Percentiles rank a stretch among this genome's conserved stretches.
These are phyloP conservation scores for Pelomyxa schiedti DNA, from an alignment of 78 protist genomes.

Conservation along the genomic window DNA sequence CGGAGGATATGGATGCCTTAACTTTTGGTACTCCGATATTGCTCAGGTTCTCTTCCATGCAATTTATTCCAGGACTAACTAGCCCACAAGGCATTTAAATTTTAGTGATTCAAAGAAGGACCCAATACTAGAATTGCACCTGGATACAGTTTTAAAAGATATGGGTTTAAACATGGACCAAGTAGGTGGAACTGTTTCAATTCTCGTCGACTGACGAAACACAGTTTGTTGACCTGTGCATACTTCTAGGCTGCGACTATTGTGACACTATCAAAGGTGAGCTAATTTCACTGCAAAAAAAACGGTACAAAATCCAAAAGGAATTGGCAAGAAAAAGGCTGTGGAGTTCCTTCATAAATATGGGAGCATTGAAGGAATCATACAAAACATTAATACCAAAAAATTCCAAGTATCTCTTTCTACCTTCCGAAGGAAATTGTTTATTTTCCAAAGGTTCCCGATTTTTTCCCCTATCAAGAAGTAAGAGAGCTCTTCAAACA, in stretches of 20 bases:
- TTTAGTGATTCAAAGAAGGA: constrained; percentile 69
- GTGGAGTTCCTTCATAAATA: constrained; percentile 42
- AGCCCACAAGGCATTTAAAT: constrained; percentile 75
- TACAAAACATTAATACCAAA: constrained; percentile 38
- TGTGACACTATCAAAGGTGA: constrained; percentile 62
- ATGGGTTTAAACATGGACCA: constrained; percentile 63
- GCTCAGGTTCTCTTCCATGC: background rate
- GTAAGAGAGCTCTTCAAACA: constrained; percentile 66
- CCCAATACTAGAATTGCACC: constrained; percentile 68
- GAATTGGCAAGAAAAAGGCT: constrained; percentile 79
- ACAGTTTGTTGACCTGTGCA: constrained; percentile 95
- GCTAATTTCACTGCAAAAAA: background rate
- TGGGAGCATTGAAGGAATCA: constrained; percentile 49
- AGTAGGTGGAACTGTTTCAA: too few relatives aligned
- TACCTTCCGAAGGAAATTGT: too few relatives aligned
- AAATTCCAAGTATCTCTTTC: too few relatives aligned
- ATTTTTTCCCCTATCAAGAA: constrained; percentile 36
- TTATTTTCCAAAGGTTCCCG: too few relatives aligned
- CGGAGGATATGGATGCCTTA: constrained; percentile 98
- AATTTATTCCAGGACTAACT: constrained; percentile 19
- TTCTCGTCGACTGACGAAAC: too few relatives aligned
- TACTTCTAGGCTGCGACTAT: constrained; percentile 91
- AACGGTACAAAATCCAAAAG: background rate
- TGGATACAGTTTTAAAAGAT: constrained; percentile 48
- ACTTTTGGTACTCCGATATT: constrained; percentile 74